Evolutionary conservation across 208 protist species (phyloP), one percentile per base, ranked within the genome.

Genomic region (Leishmania mexicana): DNA sequence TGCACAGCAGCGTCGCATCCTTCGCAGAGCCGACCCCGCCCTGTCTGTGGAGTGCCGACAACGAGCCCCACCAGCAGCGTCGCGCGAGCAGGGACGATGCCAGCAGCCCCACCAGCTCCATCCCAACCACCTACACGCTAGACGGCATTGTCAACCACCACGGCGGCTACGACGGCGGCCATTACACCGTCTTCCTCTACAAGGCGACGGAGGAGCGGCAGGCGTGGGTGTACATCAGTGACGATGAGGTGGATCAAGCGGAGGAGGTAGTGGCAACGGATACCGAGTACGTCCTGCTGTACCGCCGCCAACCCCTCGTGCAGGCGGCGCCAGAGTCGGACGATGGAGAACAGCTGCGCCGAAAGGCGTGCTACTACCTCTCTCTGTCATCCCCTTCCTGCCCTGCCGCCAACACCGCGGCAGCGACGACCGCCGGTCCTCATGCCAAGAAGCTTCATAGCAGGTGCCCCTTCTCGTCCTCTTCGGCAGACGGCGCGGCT

Each of bases 211-310:
- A 76, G n/a, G 77, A 83, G 60, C 53, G 81, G 80, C 73, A 83
- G 31, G 45, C 72, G 51, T 98, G 96, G 96, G 79, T 97, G 45
- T 89, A 93, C 80, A 82, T 95, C 47, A 97, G 90, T 85, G 96
- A 98, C 84, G 87, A 95, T 24, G 86, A 86, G 65, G 75, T 96
- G 11, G 64, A n/a, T 31, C 1, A 57, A 28, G 90, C 85, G 8
- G 75, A 79, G 6, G 72, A 84, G 24, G 80, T 68, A 3, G 90
- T 91, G 24, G 91, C 97, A 53, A 87, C 88, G 0, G 86, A 96
- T 82, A 89, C 90, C 7, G 90, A 96, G 78, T 98, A 98, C 84
- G 67, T 98, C 15, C 77, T 98, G 21, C 60, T 97, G 71, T 98
- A 98, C 85, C 90, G 89, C 67, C 91, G 94, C 67, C 95, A 98